Conservation (phyloP, 148 eudicot genomes). For the Nepenthes gracilis region DNA sequence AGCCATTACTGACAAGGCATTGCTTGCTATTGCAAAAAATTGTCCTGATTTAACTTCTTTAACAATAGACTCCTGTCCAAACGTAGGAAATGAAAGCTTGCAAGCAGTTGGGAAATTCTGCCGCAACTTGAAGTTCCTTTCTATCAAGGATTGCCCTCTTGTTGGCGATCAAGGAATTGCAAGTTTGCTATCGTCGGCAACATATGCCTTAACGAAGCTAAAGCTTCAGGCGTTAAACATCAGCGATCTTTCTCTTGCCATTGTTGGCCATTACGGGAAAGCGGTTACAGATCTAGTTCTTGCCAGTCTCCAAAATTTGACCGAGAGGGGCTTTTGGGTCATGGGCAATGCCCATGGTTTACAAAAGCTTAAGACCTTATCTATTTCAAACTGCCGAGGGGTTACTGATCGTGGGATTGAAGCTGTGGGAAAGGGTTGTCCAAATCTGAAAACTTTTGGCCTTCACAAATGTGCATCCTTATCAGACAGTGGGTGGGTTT, state of each 20-base stretch:
- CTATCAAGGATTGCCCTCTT: constrained; percentile 61
- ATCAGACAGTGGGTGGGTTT: constrained; percentile 71
- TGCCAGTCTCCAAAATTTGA: constrained; percentile 48
- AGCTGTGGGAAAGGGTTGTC: constrained; percentile 69
- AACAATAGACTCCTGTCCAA: constrained; percentile 46
- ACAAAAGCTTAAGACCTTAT: constrained; percentile 50
- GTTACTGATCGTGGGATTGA: constrained; percentile 68
- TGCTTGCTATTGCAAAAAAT: constrained; percentile 50
- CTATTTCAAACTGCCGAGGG: constrained; percentile 52
- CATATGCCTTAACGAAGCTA: constrained; percentile 30
- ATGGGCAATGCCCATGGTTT: constrained; percentile 77
- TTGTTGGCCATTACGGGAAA: constrained; percentile 67
- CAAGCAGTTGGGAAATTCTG: constrained; percentile 57
- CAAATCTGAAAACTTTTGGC: constrained; percentile 46
- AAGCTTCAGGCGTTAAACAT: constrained; percentile 65
- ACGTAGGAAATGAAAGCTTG: constrained; percentile 48
- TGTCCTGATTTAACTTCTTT: constrained; percentile 47
- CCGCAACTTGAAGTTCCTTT: constrained; percentile 35
- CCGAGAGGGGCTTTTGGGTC: constrained; percentile 89
- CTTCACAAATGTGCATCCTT: constrained; percentile 41
- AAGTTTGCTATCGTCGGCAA: constrained; percentile 42
- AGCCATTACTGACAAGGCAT: constrained; percentile 47
- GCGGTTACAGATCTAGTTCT: constrained; percentile 53
- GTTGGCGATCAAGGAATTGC: constrained; percentile 81
- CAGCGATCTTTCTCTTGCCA: constrained; percentile 74